Evolutionary conservation across 768 basidiomycete species (phyloP), one percentile per base, ranked within the genome.

Genomic region (Ramaria sp.): DNA sequence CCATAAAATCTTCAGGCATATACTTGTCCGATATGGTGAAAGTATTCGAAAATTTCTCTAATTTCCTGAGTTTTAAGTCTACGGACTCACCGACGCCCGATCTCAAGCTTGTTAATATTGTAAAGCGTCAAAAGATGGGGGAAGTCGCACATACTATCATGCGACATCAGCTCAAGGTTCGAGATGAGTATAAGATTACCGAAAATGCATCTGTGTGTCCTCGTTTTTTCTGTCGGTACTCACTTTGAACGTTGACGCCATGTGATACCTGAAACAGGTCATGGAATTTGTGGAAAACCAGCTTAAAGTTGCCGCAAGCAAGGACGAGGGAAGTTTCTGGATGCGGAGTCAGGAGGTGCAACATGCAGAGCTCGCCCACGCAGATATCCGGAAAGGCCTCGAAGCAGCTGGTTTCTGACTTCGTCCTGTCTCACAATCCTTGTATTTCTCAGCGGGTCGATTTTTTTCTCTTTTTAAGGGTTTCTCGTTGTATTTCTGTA

Each of bases 381-480:
- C 78, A 28, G 81, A 85, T 62, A 80, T 84, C 54, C 71, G 80
- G 59, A 81, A 75, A 61, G 81, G 81, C n/a, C 65, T 85, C 39
- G 80, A 83, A 66, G 77, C 76, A 27, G 82, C 82, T 45, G 82
- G 82, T 7, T 85, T 86, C 62, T 84, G 65, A 67, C 66, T 12
- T 24, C 45, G 6, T 47, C 18, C n/a, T 27, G 13, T 13, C 16
- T 22, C 25, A 22, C 45, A 27, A 47, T 24, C 13, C 8, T 34
- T 9, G 32, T 34, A 34, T 34, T 34, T 34, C 32, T 13, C 9
- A 9, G 9, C 32, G 8, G 3, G 13, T 34, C 32, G 32, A 34
- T 9, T 13, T 34, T n/a, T n/a, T n/a, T n/a, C 32, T 34, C 13
- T 10, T 34, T 34, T 34, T 34, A 34, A 13, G 42, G 9, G 5